phyloP scores from a whole-genome alignment of 139 green algal genomes.

The Cymbomonas tetramitiformis region DNA sequence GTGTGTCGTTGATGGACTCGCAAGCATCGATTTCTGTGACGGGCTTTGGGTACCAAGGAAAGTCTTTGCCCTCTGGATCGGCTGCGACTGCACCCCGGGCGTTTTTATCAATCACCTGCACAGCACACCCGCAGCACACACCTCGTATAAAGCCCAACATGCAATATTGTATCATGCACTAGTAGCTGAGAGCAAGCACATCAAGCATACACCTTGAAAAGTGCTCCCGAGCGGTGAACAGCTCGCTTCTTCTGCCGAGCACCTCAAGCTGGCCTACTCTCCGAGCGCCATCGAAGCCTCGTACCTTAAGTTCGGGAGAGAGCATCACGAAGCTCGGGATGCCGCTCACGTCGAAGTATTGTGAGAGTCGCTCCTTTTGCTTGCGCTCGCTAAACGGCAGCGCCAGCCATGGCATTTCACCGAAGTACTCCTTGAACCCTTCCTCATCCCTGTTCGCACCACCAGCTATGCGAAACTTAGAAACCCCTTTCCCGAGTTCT shows the following conservation, averaged over 20 bases:
- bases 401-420: conserved; percentile 9
- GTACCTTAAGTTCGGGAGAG: not conserved
- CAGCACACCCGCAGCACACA: too few relatives aligned
- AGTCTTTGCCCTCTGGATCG: not conserved
- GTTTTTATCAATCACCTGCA: not conserved
- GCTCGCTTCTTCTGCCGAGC: too few relatives aligned
- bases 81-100: not conserved
- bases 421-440: conserved; percentile 7
- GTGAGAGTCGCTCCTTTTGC: not conserved
- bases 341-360: not conserved
- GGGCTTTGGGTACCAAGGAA: not conserved
- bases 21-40: not conserved
- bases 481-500: conserved; percentile 5
- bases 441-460: not conserved
- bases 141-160: too few relatives aligned
- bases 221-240: too few relatives aligned
- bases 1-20: not conserved
- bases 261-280: too few relatives aligned
- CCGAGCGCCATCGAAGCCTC: too few relatives aligned
- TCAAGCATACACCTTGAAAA: too few relatives aligned
- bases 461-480: not conserved
- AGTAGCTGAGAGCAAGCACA: too few relatives aligned
- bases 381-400: not conserved
- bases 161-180: too few relatives aligned
- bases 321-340: not conserved